Percentiles rank a stretch among this genome's conserved stretches.
Evolutionary conservation across 768 basidiomycete genomes (phyloP).

Genomic region (Naganishia onofrii): DNA sequence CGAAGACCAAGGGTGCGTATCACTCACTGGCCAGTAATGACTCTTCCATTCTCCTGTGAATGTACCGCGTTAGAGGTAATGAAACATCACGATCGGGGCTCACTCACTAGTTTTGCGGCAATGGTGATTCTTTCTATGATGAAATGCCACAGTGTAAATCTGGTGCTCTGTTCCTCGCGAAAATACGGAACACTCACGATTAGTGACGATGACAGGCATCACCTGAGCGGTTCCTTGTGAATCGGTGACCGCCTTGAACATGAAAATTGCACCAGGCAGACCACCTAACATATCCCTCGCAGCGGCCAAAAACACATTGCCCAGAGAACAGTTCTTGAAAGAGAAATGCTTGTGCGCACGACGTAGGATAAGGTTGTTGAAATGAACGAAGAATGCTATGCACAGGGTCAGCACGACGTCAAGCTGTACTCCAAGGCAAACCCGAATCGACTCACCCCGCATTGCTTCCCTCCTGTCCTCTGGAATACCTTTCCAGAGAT

Average conservation of each 20-base stretch:
- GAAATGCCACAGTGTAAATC: no score
- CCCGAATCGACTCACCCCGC: slow-evolving; percentile 60
- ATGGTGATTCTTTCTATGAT: slow-evolving; percentile 76
- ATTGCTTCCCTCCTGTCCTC: slow-evolving; percentile 87
- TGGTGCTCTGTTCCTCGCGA: no score
- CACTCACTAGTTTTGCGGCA: slow-evolving; percentile 73
- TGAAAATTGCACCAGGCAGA: slow-evolving; percentile 85
- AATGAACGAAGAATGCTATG: slow-evolving; percentile 84
- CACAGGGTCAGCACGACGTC: not conserved
- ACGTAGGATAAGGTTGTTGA: slow-evolving; percentile 80
- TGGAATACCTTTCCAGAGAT: slow-evolving; percentile 80
- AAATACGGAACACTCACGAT: slow-evolving; percentile 56
- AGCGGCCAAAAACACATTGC: slow-evolving; percentile 87
- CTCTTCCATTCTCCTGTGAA: slow-evolving; percentile 62
- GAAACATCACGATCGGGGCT: not conserved
- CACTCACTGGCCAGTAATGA: slow-evolving; percentile 73
- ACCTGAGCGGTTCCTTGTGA: slow-evolving; percentile 69
- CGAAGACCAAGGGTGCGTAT: not conserved
- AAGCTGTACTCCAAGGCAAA: not conserved
- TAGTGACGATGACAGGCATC: slow-evolving; percentile 85
- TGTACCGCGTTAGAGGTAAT: not conserved
- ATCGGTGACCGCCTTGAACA: slow-evolving; percentile 86
- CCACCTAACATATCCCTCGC: slow-evolving; percentile 88
- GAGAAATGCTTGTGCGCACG: slow-evolving; percentile 92
- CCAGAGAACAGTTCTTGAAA: slow-evolving; percentile 79